phyloP scores from a whole-genome alignment of 176 grass and related monocot genomes.

The Puya raimondii region DNA sequence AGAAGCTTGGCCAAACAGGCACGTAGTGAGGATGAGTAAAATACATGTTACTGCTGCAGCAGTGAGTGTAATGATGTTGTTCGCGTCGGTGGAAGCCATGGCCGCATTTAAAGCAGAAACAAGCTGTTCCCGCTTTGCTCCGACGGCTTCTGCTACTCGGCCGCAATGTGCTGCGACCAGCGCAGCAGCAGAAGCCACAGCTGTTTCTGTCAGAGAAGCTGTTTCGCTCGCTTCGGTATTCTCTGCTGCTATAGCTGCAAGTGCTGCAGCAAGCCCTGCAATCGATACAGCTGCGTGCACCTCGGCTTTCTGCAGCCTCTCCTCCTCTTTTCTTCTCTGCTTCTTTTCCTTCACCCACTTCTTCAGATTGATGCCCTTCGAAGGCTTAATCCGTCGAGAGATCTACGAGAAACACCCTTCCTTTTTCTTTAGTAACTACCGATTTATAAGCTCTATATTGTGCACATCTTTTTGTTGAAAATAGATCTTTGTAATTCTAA shows the following conservation, averaged over 20 bases:
- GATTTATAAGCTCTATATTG: too few species aligned
- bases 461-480: background rate
- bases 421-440: slow-evolving; percentile 4
- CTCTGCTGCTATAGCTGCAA: slow-evolving; percentile 75
- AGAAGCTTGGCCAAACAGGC: too few species aligned
- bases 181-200: slow-evolving; percentile 70
- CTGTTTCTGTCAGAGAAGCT: slow-evolving; percentile 38
- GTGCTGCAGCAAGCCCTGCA: slow-evolving; percentile 71
- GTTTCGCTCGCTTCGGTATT: slow-evolving; percentile 27
- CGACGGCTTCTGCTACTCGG: slow-evolving; percentile 72
- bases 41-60: slow-evolving; percentile 87
- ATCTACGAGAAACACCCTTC: slow-evolving; percentile 33
- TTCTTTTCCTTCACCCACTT: slow-evolving; percentile 98
- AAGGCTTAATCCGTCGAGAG: slow-evolving; percentile 59
- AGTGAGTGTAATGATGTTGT: slow-evolving; percentile 84
- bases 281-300: slow-evolving; percentile 83
- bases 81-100: slow-evolving; percentile 57
- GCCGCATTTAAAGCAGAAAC: slow-evolving; percentile 53
- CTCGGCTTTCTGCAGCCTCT: slow-evolving; percentile 70
- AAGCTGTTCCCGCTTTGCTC: slow-evolving; percentile 69
- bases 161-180: slow-evolving; percentile 85
- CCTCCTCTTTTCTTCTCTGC: slow-evolving; percentile 83
- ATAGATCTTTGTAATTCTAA: background rate
- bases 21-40: background rate
- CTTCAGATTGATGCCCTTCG: slow-evolving; percentile 70